These are phyloP conservation scores for Streptanthus diversifolius DNA, from an alignment of 345 rosid species.

Conservation along the genomic window DNA sequence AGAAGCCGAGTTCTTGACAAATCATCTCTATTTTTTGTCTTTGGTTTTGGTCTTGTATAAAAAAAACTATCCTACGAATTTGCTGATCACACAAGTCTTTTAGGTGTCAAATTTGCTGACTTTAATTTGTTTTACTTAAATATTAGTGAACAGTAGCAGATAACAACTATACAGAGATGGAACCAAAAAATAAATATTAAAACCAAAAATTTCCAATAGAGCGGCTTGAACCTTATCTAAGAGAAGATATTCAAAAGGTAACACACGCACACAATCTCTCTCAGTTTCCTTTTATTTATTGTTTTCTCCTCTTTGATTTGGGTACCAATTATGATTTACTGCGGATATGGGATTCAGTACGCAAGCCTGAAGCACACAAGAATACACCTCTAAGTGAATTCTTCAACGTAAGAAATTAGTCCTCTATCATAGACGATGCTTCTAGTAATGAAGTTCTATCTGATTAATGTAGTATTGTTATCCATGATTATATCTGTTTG, in stretches of 20 bases:
- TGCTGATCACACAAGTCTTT: too few relatives aligned
- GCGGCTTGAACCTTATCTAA: slow-evolving; percentile 55
- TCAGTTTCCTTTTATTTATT: neutral
- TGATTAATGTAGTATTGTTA: neutral
- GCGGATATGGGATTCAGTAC: slow-evolving; percentile 85
- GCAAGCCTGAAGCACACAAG: slow-evolving; percentile 65
- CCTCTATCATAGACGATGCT: neutral
- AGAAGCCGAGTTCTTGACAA: too few relatives aligned
- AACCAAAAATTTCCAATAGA: too few relatives aligned
- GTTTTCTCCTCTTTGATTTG: slow-evolving; percentile 10
- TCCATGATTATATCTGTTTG: neutral
- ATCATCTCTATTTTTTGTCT: too few relatives aligned
- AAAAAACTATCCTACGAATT: too few relatives aligned
- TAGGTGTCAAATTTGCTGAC: too few relatives aligned
- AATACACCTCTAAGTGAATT: slow-evolving; percentile 77
- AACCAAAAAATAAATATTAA: too few relatives aligned
- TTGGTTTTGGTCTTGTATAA: too few relatives aligned
- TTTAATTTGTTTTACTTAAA: too few relatives aligned
- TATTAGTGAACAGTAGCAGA: too few relatives aligned
- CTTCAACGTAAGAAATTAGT: slow-evolving; percentile 56
- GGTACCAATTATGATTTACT: slow-evolving; percentile 6
- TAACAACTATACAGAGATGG: too few relatives aligned
- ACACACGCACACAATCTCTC: neutral
- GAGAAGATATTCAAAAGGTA: slow-evolving; percentile 86
- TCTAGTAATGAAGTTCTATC: neutral